Evolutionary conservation across 345 rosid species (phyloP).

Genomic region (Rhodamnia rubescens): DNA sequence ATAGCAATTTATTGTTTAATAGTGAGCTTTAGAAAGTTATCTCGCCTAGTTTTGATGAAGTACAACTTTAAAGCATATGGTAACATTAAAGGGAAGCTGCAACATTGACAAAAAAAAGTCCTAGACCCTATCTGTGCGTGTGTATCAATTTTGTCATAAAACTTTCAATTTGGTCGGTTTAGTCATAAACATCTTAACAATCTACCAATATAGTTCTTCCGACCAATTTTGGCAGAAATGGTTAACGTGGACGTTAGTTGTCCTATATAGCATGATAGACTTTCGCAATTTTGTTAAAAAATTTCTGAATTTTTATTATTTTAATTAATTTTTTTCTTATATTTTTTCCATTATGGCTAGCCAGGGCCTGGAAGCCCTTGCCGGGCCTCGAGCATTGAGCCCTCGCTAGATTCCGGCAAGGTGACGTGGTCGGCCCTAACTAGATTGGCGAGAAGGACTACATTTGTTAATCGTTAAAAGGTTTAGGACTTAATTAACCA

Average conservation of each 20-base stretch:
- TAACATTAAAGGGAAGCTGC: no score
- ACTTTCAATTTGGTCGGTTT: not conserved
- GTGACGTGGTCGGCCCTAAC: no score
- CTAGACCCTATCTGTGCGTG: not conserved
- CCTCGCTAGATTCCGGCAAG: no score
- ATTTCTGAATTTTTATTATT: not conserved
- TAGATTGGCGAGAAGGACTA: no score
- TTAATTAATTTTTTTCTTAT: not conserved
- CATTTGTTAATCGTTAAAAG: not conserved
- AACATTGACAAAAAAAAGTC: not conserved
- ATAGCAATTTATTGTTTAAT: not conserved
- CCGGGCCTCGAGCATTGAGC: no score
- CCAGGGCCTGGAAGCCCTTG: not conserved
- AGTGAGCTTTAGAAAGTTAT: not conserved
- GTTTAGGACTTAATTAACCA: not conserved
- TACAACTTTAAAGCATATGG: not conserved
- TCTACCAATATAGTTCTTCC: not conserved
- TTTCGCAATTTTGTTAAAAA: not conserved
- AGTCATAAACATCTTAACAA: fast-evolving
- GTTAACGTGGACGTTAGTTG: fast-evolving
- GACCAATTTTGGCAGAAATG: fast-evolving
- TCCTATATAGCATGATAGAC: not conserved
- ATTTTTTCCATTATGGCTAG: not conserved
- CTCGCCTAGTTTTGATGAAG: not conserved
- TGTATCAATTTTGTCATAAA: not conserved